Percentiles rank a stretch among this genome's conserved stretches.
These are phyloP conservation scores for Fusarium chlamydosporum DNA, from an alignment of 2,329 filamentous ascomycete genomes.

Conservation along the genomic window DNA sequence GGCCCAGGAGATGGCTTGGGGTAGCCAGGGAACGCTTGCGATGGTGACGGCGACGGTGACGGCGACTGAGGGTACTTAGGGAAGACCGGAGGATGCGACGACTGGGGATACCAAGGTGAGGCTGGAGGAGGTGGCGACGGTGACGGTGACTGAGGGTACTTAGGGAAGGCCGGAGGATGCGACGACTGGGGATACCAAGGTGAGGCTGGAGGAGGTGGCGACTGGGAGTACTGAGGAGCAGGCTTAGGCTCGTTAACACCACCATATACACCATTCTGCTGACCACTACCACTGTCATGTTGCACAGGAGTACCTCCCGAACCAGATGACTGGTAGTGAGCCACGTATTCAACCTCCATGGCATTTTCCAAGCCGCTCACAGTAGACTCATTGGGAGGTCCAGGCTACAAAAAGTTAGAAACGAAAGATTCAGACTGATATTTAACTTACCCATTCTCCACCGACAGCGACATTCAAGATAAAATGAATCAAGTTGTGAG, in stretches of 20 bases:
- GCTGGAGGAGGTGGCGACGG: neutral
- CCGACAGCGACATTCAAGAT: constrained; percentile 68
- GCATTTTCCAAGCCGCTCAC: constrained; percentile 59
- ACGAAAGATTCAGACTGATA: accelerated
- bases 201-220: neutral
- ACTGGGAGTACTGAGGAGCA: neutral
- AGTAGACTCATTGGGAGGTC: constrained; percentile 61
- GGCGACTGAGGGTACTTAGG: neutral
- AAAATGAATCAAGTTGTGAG: constrained; percentile 63
- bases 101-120: neutral
- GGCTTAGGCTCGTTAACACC: neutral
- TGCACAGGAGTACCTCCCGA: neutral
- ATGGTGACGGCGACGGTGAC: too few relatives aligned
- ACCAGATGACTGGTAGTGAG: constrained; percentile 49
- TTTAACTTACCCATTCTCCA: constrained; percentile 61
- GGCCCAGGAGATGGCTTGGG: too few relatives aligned
- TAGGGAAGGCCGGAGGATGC: neutral
- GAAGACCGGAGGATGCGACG: neutral
- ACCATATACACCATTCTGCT: neutral
- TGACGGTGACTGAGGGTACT: neutral
- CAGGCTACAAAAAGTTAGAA: constrained; percentile 56
- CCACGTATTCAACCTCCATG: constrained; percentile 65
- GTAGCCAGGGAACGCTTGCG: too few relatives aligned
- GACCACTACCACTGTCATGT: neutral
- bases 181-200: neutral